Base-by-base conservation (phyloP, 2,329 filamentous ascomycete species). In the Neopestalotiopsis sp. region DNA sequence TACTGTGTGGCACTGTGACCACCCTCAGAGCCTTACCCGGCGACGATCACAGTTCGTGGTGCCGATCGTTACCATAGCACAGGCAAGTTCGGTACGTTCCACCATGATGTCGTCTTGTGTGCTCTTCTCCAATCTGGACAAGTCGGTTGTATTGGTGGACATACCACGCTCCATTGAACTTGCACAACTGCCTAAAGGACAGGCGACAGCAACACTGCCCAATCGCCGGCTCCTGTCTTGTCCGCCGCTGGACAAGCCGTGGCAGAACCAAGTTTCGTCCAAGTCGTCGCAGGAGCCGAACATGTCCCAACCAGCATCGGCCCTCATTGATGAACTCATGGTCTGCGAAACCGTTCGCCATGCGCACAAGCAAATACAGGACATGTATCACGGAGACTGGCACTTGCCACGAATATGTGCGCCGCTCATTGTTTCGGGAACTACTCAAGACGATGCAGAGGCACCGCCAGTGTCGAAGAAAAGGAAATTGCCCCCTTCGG, bases 121-220 rank as follows among this genome's bases (percentile, higher is more conserved):
- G 28, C 77, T 92, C 56, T 91, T 87, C 78, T 83, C 87, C 71
- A 89, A 85, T 71, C 73, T 78, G 1, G 80, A 83, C 61, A 75
- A 80, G 63, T 83, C 86, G 61, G 79, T 91, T 66, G 82, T 88
- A 28, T 77, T 94, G 32, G 78, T 94, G 65, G 92, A 95, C 74
- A 87, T 94, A 61, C 92, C 92, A 30, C 82, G 84, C 20, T 93
- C 92, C 1, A 87, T 94, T 53, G 90, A 92, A 72, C 84, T 88
- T 70, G 89, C 88, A 20, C 92, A 94, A 79, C 84, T 85, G 42
- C 80, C 81, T 13, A 76, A 80, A 6, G 79, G 79, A 38, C 73
- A 82, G 42, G 70, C 73, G 42, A 70, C 73, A 42, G 69, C 73
- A 42, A 70, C 73, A 28, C 77, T 80, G 67, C 70, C 71, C 63